Evolutionary conservation across 306 rosid genomes (phyloP), one percentile per base, ranked within the genome.

Genomic region (Bauhinia variegata): DNA sequence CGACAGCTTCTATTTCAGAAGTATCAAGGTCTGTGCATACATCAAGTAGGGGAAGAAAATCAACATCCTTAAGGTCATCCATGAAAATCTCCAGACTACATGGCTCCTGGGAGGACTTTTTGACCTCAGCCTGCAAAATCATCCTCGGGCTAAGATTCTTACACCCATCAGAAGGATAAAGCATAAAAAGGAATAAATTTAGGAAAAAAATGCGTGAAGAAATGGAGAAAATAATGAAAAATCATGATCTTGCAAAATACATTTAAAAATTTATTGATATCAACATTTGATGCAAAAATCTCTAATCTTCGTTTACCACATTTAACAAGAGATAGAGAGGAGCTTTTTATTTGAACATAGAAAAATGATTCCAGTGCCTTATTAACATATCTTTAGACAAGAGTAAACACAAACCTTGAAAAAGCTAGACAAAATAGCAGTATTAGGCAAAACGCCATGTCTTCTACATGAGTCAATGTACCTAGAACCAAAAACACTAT

Each of bases 1-100:
- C 95, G 74, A 90, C 86, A 19, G 86, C 96, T 78, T 90, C 83
- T 42, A 90, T 73, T 72, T 81, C 91, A 47, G 87, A 81, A 72
- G 68, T 52, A 76, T 71, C 83, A 53, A 90, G 80, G 70, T 78
- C 72, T 74, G 43, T 53, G 68, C 85, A 90, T 67, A 84, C 18
- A 66, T 85, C 95, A 49, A 85, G 73, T 69, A 90, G 85, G 28
- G 96, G 89, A 63, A 55, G 82, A 75, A 85, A 78, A 74, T 90
- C 96, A 54, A 47, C 47, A 63, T 90, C 95, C 81, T 80, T 82
- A 13, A 90, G 83, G 53, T 83, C 80, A 73, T 83, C 87, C 52
- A 85, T 65, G 65, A 79, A 74, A 74, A 90, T 83, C 60, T 87
- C 87, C 73, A 87, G 63, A 81, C 68, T 76, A 71, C 91, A 77